Evolutionary conservation across 768 basidiomycete genomes (phyloP), one percentile per base, ranked within the genome.

Genomic region (Lentinula sp.): DNA sequence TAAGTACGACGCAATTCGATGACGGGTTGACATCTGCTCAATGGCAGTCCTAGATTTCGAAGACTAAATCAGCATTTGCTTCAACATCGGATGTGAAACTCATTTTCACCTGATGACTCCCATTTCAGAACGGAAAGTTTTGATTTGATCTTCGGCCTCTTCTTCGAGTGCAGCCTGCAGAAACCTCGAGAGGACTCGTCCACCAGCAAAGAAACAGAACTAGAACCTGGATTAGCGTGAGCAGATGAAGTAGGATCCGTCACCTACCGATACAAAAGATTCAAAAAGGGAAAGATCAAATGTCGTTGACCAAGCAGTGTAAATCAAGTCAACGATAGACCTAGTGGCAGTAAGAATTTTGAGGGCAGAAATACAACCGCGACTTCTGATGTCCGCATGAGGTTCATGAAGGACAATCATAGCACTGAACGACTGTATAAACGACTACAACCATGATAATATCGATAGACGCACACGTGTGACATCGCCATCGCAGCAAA

Each of bases 381-480:
- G 77, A 50, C 72, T 74, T 28, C 77, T 76, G 51, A 87, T 76
- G 61, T 83, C 81, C 16, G 89, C 88, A 66, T 90, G 88, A 3
- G 88, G 87, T 64, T 92, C 90, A 65, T 91, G 90, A 45, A 92
- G 72, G 18, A 90, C 75, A 56, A 92, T 86, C 13, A 75, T 82
- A 6, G 87, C 82, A 12, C 90, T 92, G 64, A 59, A 61, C 7
- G 37, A 33, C 78, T 48, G 79, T 63, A 62, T 78, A 79, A 28
- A 79, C 72, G 59, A 18, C 65, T 67, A 37, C 10, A 46, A 52
- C 23, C 33, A 10, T n/a, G n/a, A 57, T 54, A 57, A 55, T 2
- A 13, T 39, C 20, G 6, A 58, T 39, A 16, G 12, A 70, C 74
- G 41, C 62, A 75, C 76, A 71, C 68, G 59, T 75, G 69, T 10